Evolutionary conservation across 495 filamentous ascomycete species (phyloP).

Genomic region (Podospora bellae-mahoneyi): DNA sequence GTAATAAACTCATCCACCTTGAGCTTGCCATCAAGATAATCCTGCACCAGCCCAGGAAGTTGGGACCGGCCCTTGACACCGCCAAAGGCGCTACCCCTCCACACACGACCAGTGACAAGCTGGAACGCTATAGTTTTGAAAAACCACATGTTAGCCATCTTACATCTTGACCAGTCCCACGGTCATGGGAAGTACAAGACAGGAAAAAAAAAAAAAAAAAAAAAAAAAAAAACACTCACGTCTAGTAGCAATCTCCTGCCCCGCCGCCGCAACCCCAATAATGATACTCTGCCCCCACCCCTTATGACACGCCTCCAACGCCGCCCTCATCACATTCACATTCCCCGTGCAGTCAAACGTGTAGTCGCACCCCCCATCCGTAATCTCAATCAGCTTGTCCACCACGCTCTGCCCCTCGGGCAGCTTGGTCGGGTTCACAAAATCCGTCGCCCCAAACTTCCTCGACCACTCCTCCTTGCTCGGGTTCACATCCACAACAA

Average conservation of each 20-base stretch:
- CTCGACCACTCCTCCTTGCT: conserved; percentile 84
- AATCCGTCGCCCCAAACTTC: conserved; percentile 96
- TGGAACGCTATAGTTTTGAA: conserved; percentile 75
- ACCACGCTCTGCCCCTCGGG: conserved; percentile 71
- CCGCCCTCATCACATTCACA: conserved; percentile 90
- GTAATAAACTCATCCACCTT: conserved; percentile 99
- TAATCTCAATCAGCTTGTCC: conserved; percentile 92
- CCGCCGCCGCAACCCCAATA: conserved; percentile 95
- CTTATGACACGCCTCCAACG: conserved; percentile 97
- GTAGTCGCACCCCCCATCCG: conserved; percentile 98
- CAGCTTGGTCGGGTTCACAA: conserved; percentile 87
- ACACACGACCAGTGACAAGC: conserved; percentile 93
- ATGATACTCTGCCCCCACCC: conserved; percentile 98
- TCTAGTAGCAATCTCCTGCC: conserved; percentile 92
- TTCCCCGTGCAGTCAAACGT: conserved; percentile 99
- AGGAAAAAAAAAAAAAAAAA: neutral
- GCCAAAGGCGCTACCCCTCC: conserved; percentile 97
- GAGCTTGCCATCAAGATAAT: conserved; percentile 83
- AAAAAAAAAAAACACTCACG: conserved; percentile 59
- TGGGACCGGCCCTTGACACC: conserved; percentile 97
- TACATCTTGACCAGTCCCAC: neutral
- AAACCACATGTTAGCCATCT: conserved; percentile 22
- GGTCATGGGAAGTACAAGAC: neutral
- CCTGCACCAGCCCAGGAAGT: conserved; percentile 80
- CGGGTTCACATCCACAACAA: conserved; percentile 93